Conservation (phyloP, 225 moss, liverwort and hornwort genomes). For the Polytrichum commune region DNA sequence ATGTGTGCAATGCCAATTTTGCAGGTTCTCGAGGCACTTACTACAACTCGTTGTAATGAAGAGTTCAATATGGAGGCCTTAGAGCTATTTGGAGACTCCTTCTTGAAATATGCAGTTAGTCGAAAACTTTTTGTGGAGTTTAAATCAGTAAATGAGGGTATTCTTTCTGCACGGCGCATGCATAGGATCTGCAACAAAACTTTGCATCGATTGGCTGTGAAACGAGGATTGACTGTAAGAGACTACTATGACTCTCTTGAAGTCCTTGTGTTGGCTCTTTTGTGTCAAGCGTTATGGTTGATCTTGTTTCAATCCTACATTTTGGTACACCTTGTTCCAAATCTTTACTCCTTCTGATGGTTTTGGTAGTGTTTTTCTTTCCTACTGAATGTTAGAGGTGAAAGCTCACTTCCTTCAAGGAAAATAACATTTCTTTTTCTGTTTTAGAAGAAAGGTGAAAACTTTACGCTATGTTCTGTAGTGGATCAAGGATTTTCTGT, state of each 20-base stretch:
- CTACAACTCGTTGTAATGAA: slow-evolving; percentile 85
- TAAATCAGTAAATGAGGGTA: slow-evolving; percentile 74
- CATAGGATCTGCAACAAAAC: slow-evolving; percentile 75
- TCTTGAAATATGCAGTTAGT: slow-evolving; percentile 86
- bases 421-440: no score
- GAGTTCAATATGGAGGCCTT: slow-evolving; percentile 82
- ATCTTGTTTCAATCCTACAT: background rate
- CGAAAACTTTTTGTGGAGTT: slow-evolving; percentile 73
- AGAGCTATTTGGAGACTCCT: slow-evolving; percentile 93
- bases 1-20: slow-evolving; percentile 1
- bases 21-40: slow-evolving; percentile 86
- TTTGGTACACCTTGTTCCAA: no score
- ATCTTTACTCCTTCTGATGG: no score
- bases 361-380: no score
- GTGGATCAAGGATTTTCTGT: background rate
- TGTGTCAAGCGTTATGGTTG: background rate
- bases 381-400: no score
- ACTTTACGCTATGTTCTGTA: no score
- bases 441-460: no score
- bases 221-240: slow-evolving; percentile 61
- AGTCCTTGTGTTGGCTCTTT: background rate
- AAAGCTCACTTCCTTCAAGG: no score
- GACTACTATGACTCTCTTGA: background rate
- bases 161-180: slow-evolving; percentile 79
- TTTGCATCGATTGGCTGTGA: slow-evolving; percentile 68